Evolutionary conservation across 257 asterid species (phyloP), one percentile per base, ranked within the genome.

Genomic region (Scutellaria baicalensis): DNA sequence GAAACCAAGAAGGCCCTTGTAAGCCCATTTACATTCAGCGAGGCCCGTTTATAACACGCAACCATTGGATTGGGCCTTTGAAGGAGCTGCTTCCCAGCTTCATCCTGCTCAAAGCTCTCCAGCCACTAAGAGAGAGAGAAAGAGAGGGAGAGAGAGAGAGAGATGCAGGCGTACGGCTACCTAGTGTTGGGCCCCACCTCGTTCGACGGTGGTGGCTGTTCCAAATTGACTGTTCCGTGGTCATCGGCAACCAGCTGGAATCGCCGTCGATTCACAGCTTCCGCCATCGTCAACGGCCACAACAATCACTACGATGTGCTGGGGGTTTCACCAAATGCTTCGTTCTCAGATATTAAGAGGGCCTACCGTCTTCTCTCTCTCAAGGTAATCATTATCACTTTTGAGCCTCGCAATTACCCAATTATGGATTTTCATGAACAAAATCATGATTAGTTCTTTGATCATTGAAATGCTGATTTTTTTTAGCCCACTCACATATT

Each of bases 331-430:
- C 71, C 82, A 12, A 59, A 76, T 74, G 94, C 98, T 64, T 83
- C 96, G 40, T 23, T 72, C 49, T 72, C 88, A 12, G 87, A 86
- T 51, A 88, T 89, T 67, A 86, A 86, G 80, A 87, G 47, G 66
- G 96, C 94, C 50, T 88, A 84, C 63, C 95, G 94, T 52, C 87
- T 84, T 67, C 98, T 92, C 64, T 96, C 95, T 61, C 95, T 83
- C 80, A 92, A 88, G 96, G 97, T 80, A n/a, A n/a, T n/a, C n/a
- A n/a, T n/a, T n/a, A 64, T 11, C 55, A 6, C 55, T 47, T 63
- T 13, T 35, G 35, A 21, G 58, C 36, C 23, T 8, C 20, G 33
- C 38, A 16, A 57, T 18, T 12, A 52, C 9, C 39, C 31, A 21
- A 18, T 54, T 21, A 4, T 31, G 11, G 13, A 18, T 52, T 20